Evolutionary conservation across 306 rosid genomes (phyloP).

Genomic region (Vigna nakashimae): DNA sequence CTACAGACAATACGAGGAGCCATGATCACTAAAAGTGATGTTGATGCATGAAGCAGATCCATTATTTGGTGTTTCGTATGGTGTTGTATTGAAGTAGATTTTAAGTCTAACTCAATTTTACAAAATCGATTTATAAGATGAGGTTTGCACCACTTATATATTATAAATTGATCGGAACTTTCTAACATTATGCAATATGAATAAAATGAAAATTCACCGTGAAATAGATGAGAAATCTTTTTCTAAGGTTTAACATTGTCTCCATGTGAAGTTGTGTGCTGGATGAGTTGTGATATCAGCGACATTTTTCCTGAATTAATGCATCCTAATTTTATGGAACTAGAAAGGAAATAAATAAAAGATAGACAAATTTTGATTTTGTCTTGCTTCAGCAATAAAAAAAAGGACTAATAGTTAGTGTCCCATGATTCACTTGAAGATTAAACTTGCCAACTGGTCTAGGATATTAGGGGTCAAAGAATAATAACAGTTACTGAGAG

Average conservation of each 20-base stretch:
- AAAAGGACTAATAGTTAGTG: constrained; percentile 36
- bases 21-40: constrained; percentile 1
- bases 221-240: not conserved
- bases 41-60: constrained; percentile 16
- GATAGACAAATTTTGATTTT: not conserved
- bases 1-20: constrained; percentile 7
- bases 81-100: too few relatives aligned
- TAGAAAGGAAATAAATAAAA: not conserved
- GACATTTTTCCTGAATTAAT: constrained; percentile 29
- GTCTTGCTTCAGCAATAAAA: constrained; percentile 37
- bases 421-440: constrained; percentile 44
- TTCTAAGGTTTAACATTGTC: constrained; percentile 26
- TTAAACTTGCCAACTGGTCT: constrained; percentile 37
- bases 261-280: constrained; percentile 28
- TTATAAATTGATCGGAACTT: too few relatives aligned
- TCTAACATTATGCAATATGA: not conserved
- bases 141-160: too few relatives aligned
- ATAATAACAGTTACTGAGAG: constrained; percentile 27
- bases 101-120: too few relatives aligned
- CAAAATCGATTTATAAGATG: too few relatives aligned
- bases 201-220: constrained; percentile 6
- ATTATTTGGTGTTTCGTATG: not conserved
- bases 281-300: constrained; percentile 41
- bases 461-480: constrained; percentile 46
- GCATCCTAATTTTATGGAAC: constrained; percentile 39